phyloP scores from a whole-genome alignment of 345 rosid species.

The Fremontodendron californicum region DNA sequence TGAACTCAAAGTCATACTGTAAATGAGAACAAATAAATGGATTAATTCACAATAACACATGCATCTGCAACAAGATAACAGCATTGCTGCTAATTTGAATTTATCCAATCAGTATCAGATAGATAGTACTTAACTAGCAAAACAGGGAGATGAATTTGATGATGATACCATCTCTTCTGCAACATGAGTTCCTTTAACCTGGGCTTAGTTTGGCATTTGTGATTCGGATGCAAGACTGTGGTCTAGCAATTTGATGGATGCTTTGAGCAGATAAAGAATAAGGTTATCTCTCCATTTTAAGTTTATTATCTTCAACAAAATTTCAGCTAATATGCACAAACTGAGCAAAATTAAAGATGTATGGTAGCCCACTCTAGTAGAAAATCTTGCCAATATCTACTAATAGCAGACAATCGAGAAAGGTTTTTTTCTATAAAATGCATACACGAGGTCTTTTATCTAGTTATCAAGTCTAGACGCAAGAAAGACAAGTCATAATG shows the following conservation, averaged over 20 bases:
- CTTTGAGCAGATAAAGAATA: no score
- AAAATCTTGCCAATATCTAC: not conserved
- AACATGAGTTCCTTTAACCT: not conserved
- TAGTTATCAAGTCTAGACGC: not conserved
- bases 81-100: not conserved
- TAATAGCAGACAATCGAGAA: not conserved
- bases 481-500: not conserved
- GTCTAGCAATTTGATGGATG: no score
- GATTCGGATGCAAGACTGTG: not conserved
- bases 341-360: not conserved
- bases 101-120: not conserved
- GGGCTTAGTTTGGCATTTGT: not conserved
- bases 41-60: no score
- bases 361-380: not conserved
- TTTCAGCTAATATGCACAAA: not conserved
- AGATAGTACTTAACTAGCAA: not conserved
- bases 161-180: not conserved
- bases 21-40: no score
- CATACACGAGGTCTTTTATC: not conserved
- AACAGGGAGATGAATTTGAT: not conserved
- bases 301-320: not conserved
- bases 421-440: not conserved
- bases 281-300: no score
- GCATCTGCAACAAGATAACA: no score
- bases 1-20: no score